Percentiles rank a stretch among this genome's conserved stretches.
These are phyloP conservation scores for Fusarium annulatum DNA, from an alignment of 2,329 filamentous ascomycete genomes.

Conservation along the genomic window DNA sequence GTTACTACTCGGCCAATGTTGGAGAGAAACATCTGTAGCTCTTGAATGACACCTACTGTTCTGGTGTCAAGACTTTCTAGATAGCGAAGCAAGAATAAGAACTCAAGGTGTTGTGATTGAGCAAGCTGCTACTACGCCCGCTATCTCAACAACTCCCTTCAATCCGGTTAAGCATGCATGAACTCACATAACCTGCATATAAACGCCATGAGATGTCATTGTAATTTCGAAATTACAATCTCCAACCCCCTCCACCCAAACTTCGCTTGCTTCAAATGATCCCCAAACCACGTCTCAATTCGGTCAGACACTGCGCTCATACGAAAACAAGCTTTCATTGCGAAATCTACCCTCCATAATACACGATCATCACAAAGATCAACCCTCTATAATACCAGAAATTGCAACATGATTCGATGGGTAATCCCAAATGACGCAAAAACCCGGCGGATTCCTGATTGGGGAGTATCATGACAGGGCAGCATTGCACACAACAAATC, in stretches of 20 bases:
- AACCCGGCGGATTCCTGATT: slow-evolving; percentile 56
- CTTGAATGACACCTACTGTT: too few species aligned
- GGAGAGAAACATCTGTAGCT: accelerated
- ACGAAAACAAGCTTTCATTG: background rate
- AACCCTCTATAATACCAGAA: background rate
- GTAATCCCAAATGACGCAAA: slow-evolving; percentile 1
- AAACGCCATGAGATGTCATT: background rate
- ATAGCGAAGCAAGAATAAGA: background rate
- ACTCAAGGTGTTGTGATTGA: background rate
- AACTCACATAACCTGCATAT: background rate
- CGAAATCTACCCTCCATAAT: background rate
- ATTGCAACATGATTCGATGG: background rate
- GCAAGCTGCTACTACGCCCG: background rate
- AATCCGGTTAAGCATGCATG: background rate
- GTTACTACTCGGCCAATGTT: background rate
- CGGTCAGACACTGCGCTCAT: background rate
- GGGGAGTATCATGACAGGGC: slow-evolving; percentile 48
- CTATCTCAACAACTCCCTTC: background rate
- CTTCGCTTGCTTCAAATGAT: background rate
- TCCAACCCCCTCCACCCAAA: too few species aligned
- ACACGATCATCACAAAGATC: background rate
- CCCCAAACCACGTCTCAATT: background rate
- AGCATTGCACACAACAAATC: slow-evolving; percentile 72
- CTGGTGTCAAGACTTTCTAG: too few species aligned
- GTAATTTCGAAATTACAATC: background rate